Evolutionary conservation across 1,284 basidiomycete species (phyloP), one percentile per base, ranked within the genome.

Genomic region (Phylloporus sp.): DNA sequence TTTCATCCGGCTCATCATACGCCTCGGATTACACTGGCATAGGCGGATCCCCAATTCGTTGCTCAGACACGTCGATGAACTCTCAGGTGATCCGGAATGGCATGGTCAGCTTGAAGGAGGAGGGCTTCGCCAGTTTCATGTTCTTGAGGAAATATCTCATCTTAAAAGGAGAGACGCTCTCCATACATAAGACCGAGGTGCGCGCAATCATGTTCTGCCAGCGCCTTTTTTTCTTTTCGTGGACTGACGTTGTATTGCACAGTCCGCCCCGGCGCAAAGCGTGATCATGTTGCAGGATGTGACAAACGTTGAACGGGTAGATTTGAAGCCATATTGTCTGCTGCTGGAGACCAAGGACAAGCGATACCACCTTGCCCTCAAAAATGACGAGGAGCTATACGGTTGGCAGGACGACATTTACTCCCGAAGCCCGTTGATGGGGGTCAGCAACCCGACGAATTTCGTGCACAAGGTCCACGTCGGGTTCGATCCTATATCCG

Each of bases 391-490:
- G 70, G 97, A 99, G 74, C 86, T 99, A 20, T 98, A 99, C 74
- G 90, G 89, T 32, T 98, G 96, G 96, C 89, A 95, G 80, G 96
- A 99, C 74, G 96, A 98, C 73, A 92, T 99, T 64, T 98, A 98
- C 78, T 89, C 88, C 11, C 87, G 96, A 59, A 95, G 93, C 69
- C 95, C 96, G 0, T 83, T 97, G 54, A 94, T 95, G 89, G 95
- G 96, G 44, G 94, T 97, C 28, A 92, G 92, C 72, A 92, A 92
- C 68, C 97, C 97, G 0, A 98, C 95, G 22, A 96, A 99, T 79
- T 98, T 98, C 75, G 95, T 98, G 1, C 97, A 98, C 80, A 95
- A 98, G 76, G 95, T 98, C 4, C 97, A 99, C 77, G 97, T 99
- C 65, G 96, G 96, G 10, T 98, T 98, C 72, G 97, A 99, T 78